A percentile compares a stretch with the other conserved stretches of the same genome.
These are phyloP conservation scores for Fusarium odoratissimum DNA, from an alignment of 2,329 filamentous ascomycete species.

Conservation along the genomic window DNA sequence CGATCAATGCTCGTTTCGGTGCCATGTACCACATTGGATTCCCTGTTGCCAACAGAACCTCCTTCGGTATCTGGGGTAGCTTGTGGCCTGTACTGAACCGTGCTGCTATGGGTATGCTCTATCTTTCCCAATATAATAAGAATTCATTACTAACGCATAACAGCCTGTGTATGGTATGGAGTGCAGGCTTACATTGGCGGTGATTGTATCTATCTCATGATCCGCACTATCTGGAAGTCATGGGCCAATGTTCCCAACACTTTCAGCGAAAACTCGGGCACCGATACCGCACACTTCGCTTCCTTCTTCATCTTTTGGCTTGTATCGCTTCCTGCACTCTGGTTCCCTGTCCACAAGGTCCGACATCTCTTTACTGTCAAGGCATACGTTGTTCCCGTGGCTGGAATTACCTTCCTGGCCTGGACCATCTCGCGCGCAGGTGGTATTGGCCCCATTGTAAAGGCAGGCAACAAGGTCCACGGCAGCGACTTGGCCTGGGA, in stretches of 20 bases:
- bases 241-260: slow-evolving; percentile 75
- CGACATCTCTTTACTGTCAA: slow-evolving; percentile 93
- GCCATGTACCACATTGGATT: slow-evolving; percentile 91
- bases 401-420: slow-evolving; percentile 87
- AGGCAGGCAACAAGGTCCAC: slow-evolving; percentile 70
- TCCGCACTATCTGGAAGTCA: slow-evolving; percentile 81
- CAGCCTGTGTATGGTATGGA: slow-evolving; percentile 86
- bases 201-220: slow-evolving; percentile 89
- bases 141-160: slow-evolving; percentile 17
- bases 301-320: slow-evolving; percentile 92
- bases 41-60: slow-evolving; percentile 80
- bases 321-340: slow-evolving; percentile 82
- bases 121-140: background rate
- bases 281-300: slow-evolving; percentile 78
- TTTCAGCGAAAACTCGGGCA: slow-evolving; percentile 73
- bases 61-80: slow-evolving; percentile 89
- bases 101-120: slow-evolving; percentile 74
- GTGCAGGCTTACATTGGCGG: slow-evolving; percentile 89
- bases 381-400: slow-evolving; percentile 82
- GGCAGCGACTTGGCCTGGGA: slow-evolving; percentile 83
- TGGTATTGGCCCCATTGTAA: slow-evolving; percentile 84
- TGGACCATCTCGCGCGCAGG: slow-evolving; percentile 87
- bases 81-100: slow-evolving; percentile 92
- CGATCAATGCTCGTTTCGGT: slow-evolving; percentile 83
- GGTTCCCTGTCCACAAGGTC: slow-evolving; percentile 89